phyloP scores from a whole-genome alignment of 306 rosid species.

The Castanea crenata region DNA sequence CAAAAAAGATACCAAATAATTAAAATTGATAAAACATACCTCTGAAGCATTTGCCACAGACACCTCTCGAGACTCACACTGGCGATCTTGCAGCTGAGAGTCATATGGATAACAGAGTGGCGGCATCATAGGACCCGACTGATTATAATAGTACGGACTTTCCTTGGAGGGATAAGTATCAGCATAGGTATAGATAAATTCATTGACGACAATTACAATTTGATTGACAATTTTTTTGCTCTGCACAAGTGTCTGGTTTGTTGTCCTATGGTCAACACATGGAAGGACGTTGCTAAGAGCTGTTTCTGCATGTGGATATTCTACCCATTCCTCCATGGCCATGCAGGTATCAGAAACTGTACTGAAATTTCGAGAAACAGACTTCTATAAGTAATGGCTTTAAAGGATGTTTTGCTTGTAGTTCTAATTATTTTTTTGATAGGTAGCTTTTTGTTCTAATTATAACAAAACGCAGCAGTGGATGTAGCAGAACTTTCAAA shows the following conservation, averaged over 20 bases:
- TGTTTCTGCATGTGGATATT: conserved; percentile 80
- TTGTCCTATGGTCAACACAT: conserved; percentile 83
- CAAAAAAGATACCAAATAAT: neutral
- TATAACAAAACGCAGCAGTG: neutral
- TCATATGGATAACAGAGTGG: conserved; percentile 86
- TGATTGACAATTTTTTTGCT: conserved; percentile 67
- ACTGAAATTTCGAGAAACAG: conserved; percentile 37
- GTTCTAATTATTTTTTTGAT: neutral
- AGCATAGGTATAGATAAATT: conserved; percentile 61
- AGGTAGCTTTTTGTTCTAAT: neutral
- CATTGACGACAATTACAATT: conserved; percentile 65
- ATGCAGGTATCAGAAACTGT: conserved; percentile 80
- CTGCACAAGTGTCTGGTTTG: conserved; percentile 72
- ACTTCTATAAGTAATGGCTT: neutral
- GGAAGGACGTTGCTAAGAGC: conserved; percentile 93
- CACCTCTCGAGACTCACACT: conserved; percentile 72
- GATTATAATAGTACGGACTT: conserved; percentile 52
- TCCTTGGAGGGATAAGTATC: conserved; percentile 49
- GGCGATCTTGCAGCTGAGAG: conserved; percentile 41
- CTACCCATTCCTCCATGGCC: conserved; percentile 96
- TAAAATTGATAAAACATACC: conserved; percentile 39
- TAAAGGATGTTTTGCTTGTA: neutral
- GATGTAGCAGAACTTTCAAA: conserved; percentile 2
- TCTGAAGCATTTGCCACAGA: conserved; percentile 62
- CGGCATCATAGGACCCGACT: conserved; percentile 83